Evolutionary conservation across 495 filamentous ascomycete species (phyloP).

Genomic region (Thermochaetoides thermophila): DNA sequence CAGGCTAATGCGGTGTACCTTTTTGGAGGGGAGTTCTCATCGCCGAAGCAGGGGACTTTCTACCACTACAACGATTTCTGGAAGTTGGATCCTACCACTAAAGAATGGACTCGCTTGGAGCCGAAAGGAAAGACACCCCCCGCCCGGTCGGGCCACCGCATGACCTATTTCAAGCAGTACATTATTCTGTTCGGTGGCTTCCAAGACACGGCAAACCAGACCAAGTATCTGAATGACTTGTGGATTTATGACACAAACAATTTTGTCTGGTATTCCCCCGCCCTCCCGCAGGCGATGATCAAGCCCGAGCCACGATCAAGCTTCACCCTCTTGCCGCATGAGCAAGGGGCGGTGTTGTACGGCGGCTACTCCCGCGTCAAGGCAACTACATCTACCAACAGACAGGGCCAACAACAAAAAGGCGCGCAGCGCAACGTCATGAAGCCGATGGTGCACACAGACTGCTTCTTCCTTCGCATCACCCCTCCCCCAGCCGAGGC

Average conservation of each 20-base stretch:
- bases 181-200: constrained; percentile 44
- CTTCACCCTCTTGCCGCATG: constrained; percentile 82
- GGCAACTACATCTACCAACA: constrained; percentile 37
- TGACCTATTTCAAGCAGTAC: constrained; percentile 76
- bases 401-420: constrained; percentile 22
- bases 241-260: constrained; percentile 49
- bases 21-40: constrained; percentile 62
- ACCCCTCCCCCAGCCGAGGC: constrained; percentile 52
- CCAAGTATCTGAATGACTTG: constrained; percentile 68
- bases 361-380: constrained; percentile 92
- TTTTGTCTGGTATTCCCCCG: constrained; percentile 63
- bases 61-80: constrained; percentile 99
- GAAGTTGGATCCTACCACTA: constrained; percentile 63
- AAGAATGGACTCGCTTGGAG: constrained; percentile 86
- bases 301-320: constrained; percentile 83
- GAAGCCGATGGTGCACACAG: constrained; percentile 78
- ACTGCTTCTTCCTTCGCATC: constrained; percentile 85
- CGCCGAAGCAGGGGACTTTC: constrained; percentile 91
- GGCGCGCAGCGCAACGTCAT: constrained; percentile 43
- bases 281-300: constrained; percentile 54
- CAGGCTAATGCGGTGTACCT: constrained; percentile 67
- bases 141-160: constrained; percentile 81
- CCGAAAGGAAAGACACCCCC: constrained; percentile 76
- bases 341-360: constrained; percentile 73
- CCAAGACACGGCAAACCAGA: constrained; percentile 86